Evolutionary conservation across 805 yeast genomes (phyloP).

Genomic region (Metschnikowia cerradonensis): DNA sequence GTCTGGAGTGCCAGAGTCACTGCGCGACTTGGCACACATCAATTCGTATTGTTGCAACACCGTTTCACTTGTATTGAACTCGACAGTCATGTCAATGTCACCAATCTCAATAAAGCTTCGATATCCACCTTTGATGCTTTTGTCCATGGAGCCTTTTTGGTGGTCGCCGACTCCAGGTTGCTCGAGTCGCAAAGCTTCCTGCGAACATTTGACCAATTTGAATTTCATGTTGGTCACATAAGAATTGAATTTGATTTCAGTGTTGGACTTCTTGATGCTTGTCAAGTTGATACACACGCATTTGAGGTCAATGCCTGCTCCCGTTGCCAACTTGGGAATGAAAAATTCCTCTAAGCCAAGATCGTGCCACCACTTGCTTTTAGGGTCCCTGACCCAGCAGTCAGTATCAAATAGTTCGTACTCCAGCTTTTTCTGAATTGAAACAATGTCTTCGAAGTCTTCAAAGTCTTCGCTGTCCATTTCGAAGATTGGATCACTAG

Average conservation of each 20-base stretch:
- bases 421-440: neutral
- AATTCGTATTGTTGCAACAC: constrained; percentile 1
- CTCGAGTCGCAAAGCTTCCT: neutral
- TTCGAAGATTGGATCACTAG: neutral
- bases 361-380: constrained; percentile 2
- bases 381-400: neutral
- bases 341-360: neutral
- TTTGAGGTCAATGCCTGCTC: neutral
- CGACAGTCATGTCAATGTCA: neutral
- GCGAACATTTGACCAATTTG: neutral
- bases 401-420: neutral
- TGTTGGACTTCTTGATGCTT: neutral
- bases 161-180: neutral
- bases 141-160: neutral
- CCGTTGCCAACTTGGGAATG: neutral
- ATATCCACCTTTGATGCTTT: neutral
- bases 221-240: neutral
- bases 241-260: neutral
- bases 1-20: neutral
- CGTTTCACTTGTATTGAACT: neutral
- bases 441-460: too few relatives aligned
- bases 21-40: neutral
- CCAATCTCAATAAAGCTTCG: neutral
- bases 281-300: neutral
- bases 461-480: neutral